phyloP scores from a whole-genome alignment of 2,329 filamentous ascomycete species.

The Exophiala oligosperma region DNA sequence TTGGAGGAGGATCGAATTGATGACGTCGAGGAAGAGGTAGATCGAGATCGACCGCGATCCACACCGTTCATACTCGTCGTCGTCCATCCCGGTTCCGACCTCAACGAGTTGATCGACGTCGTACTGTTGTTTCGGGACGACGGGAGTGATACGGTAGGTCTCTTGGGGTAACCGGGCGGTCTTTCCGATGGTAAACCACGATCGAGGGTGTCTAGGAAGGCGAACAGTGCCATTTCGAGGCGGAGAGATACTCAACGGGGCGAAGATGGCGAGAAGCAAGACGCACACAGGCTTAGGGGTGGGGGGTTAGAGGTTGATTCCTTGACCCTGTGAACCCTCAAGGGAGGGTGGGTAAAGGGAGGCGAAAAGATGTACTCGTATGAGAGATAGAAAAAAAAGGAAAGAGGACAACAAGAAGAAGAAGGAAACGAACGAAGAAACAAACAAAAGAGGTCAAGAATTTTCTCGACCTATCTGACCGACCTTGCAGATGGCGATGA shows the following conservation, averaged over 20 bases:
- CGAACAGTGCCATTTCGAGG: not conserved
- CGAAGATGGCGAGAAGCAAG: not conserved
- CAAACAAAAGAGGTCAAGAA: not conserved
- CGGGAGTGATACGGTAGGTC: not conserved
- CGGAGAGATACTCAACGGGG: not conserved
- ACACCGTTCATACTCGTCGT: slow-evolving; percentile 6
- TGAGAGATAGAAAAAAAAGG: not conserved
- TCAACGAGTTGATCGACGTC: slow-evolving; percentile 3
- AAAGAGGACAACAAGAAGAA: not conserved
- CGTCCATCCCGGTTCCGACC: slow-evolving; percentile 18
- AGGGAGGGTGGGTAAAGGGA: too few relatives aligned
- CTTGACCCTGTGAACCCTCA: too few relatives aligned
- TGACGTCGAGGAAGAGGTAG: not conserved
- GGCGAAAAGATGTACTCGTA: too few relatives aligned
- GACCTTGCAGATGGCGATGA: too few relatives aligned
- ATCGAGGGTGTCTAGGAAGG: not conserved
- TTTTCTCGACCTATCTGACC: too few relatives aligned
- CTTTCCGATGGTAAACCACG: not conserved
- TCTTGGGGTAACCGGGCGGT: not conserved
- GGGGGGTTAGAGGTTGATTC: too few relatives aligned
- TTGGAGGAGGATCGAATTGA: not conserved
- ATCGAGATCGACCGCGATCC: slow-evolving; percentile 10
- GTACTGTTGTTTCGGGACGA: not conserved
- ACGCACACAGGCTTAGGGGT: not conserved
- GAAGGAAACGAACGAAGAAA: not conserved